These are phyloP conservation scores for Trifolium fragiferum DNA, from an alignment of 306 rosid species.

Conservation along the genomic window DNA sequence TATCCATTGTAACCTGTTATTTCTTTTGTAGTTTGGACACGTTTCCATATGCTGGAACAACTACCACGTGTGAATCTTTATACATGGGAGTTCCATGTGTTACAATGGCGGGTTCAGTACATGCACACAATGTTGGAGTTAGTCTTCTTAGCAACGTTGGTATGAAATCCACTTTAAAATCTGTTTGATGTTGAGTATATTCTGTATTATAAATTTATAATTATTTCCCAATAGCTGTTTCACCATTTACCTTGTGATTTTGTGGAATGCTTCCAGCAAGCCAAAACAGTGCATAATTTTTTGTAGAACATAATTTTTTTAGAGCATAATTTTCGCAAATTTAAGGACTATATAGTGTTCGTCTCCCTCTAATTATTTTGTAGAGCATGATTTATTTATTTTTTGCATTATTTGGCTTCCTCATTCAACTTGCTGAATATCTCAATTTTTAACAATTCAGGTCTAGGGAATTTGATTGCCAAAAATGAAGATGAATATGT, in stretches of 20 bases:
- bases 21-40: conserved; percentile 86
- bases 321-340: too few relatives aligned
- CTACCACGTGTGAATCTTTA: conserved; percentile 95
- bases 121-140: conserved; percentile 99
- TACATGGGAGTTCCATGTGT: conserved; percentile 99
- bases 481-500: conserved; percentile 88
- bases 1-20: conserved; percentile 34
- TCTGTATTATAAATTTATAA: conserved; percentile 22
- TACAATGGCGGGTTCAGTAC: conserved; percentile 96
- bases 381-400: conserved; percentile 10
- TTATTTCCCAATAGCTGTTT: conserved; percentile 22
- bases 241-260: conserved; percentile 33
- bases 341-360: not conserved
- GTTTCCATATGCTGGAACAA: conserved; percentile 98
- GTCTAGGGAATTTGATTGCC: conserved; percentile 74
- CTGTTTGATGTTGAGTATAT: conserved; percentile 9
- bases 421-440: conserved; percentile 27
- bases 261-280: conserved; percentile 30
- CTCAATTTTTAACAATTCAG: conserved; percentile 50
- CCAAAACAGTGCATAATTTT: conserved; percentile 21
- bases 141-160: conserved; percentile 97
- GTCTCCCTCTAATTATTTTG: not conserved
- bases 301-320: too few relatives aligned
- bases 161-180: conserved; percentile 47
- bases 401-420: conserved; percentile 22